These are phyloP conservation scores for Colletotrichum plurivorum DNA, from an alignment of 2,329 filamentous ascomycete species.

Conservation along the genomic window DNA sequence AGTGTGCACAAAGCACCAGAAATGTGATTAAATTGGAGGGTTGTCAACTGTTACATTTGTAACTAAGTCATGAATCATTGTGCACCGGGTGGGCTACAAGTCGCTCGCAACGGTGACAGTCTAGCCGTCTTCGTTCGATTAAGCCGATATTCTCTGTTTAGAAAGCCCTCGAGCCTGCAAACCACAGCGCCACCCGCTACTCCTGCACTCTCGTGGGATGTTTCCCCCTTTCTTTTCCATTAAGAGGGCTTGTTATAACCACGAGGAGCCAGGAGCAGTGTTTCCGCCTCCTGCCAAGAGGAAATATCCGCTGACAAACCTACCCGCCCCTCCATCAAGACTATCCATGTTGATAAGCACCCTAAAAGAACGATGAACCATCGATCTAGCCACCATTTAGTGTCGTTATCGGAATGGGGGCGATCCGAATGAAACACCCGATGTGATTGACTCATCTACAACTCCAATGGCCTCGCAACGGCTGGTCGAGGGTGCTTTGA, in stretches of 20 bases:
- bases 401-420: slow-evolving; percentile 4
- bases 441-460: not conserved
- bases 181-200: no score
- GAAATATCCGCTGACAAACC: slow-evolving; percentile 1
- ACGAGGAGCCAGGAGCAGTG: not conserved
- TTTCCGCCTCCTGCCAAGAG: slow-evolving; percentile 16
- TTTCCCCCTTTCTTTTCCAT: not conserved
- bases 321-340: not conserved
- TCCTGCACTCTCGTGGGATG: no score
- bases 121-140: no score
- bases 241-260: not conserved
- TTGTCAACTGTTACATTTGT: slow-evolving; percentile 1
- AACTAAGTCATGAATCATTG: slow-evolving; percentile 7
- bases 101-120: no score
- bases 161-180: no score
- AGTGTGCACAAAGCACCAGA: not conserved
- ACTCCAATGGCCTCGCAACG: not conserved
- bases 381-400: not conserved
- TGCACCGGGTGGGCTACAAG: not conserved
- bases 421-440: not conserved
- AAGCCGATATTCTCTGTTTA: no score
- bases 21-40: not conserved
- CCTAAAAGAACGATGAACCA: slow-evolving; percentile 13
- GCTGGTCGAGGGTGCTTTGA: no score
- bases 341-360: not conserved